Conservation (phyloP, 257 asterid genomes). For the Capsicum chinense region DNA sequence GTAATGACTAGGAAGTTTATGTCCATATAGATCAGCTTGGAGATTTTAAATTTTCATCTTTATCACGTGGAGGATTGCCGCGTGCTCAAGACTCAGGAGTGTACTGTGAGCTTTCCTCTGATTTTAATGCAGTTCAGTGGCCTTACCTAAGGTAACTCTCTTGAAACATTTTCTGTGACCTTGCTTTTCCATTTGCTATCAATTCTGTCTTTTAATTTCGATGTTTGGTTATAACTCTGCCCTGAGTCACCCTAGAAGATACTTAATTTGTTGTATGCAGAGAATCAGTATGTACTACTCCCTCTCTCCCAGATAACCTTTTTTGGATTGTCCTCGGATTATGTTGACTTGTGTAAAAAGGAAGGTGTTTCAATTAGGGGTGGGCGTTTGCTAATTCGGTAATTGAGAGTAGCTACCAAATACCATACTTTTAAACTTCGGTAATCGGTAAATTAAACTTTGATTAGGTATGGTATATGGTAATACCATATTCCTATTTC, state of each 20-base stretch:
- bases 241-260: slow-evolving; percentile 22
- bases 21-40: slow-evolving; percentile 35
- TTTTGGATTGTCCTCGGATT: background rate
- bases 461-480: too few relatives aligned
- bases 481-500: too few relatives aligned
- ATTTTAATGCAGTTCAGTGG: slow-evolving; percentile 42
- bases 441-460: too few relatives aligned
- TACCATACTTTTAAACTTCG: too few relatives aligned
- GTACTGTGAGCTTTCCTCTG: slow-evolving; percentile 28
- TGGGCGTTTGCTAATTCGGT: too few relatives aligned
- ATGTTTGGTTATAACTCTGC: slow-evolving; percentile 9
- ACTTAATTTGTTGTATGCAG: slow-evolving; percentile 2
- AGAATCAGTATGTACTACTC: slow-evolving; percentile 12
- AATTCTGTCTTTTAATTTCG: background rate
- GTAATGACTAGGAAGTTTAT: slow-evolving; percentile 25
- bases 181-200: slow-evolving; percentile 29
- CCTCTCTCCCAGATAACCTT: background rate
- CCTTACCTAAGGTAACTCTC: slow-evolving; percentile 40
- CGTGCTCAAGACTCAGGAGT: slow-evolving; percentile 36
- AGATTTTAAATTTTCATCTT: slow-evolving; percentile 37
- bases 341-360: background rate
- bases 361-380: background rate
- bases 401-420: too few relatives aligned
- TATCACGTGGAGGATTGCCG: slow-evolving; percentile 43
- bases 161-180: slow-evolving; percentile 14